Base-by-base conservation (phyloP, 345 rosid genomes). In the Aquilaria malaccensis region DNA sequence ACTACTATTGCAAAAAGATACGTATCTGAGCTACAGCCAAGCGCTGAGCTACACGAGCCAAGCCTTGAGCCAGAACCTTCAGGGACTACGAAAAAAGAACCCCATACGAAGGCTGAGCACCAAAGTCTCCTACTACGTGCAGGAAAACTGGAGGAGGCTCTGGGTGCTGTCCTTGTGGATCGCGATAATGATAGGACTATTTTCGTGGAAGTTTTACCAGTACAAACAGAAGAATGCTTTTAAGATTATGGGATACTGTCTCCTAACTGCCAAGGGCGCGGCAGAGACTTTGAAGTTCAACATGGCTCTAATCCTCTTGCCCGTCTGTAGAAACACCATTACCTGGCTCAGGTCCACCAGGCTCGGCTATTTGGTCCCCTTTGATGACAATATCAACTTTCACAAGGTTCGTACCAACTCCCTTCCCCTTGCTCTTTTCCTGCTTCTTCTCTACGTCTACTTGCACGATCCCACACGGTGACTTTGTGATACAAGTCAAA, bases 1-100 rank as follows among this genome's bases (percentile, higher is more conserved):
- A 2, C 81, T 94, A 58, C 96, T 94, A 60, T 76, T 94, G 52
- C 99, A 94, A 56, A 94, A 88, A 74, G 99, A 94, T 74, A 94
- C 99, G 66, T 94, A 90, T 73, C 75, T 88, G 12, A 94, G 82
- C 80, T 90, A 94, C 71, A 94, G 99, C 58, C 96, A 90, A 79
- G 96, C 97, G 33, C 74, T 94, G 15, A 94, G 99, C 76, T 90
- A 94, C 75, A 94, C 99, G 2, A 94, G 99, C 76, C 99, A 94
- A 72, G 97, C 97, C 56, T 67, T 94, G 69, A 94, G 99, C 82
- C 99, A 94, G 72, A 94, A 94, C 71, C 80, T 94, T 32, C 99
- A 90, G 58, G 99, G 99, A n/a, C 55, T 94, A 55, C 76, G 95
- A 57, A 72, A 68, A 56, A 82, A 72, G 57, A 77, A 77, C 61